A percentile compares a stretch with the other conserved stretches of the same genome.
Conservation (phyloP, 345 rosid genomes). For the Geranium rotundifolium region DNA sequence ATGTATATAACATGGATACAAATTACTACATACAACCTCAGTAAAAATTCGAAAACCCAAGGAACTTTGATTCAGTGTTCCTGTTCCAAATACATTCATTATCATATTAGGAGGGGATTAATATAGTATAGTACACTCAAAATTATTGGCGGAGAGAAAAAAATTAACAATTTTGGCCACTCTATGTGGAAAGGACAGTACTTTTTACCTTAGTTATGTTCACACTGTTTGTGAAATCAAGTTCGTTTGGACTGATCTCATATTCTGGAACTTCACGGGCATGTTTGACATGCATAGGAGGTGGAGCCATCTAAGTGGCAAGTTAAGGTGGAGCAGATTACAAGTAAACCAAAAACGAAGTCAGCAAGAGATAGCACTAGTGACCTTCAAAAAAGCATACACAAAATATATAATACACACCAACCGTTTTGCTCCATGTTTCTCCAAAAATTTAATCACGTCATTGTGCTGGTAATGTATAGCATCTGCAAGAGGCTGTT, state of each 20-base stretch:
- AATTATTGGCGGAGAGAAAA: background rate
- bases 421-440: constrained; percentile 67
- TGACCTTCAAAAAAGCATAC: background rate
- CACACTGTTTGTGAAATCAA: constrained; percentile 62
- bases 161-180: background rate
- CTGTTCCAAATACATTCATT: background rate
- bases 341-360: background rate
- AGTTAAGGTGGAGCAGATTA: background rate
- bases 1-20: background rate
- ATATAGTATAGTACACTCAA: background rate
- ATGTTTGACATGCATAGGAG: constrained; percentile 67
- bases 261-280: constrained; percentile 73
- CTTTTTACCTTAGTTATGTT: constrained; percentile 56
- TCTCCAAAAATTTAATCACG: constrained; percentile 69
- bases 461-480: constrained; percentile 65
- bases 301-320: constrained; percentile 53
- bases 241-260: constrained; percentile 63
- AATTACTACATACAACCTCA: background rate
- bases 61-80: background rate
- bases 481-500: constrained; percentile 93
- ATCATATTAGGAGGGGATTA: background rate
- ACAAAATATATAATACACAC: constrained; percentile 25
- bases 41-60: background rate
- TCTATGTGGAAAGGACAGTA: background rate
- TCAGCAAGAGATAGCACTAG: background rate